phyloP scores from a whole-genome alignment of 495 filamentous ascomycete species.

The Pyrenula massariospora region DNA sequence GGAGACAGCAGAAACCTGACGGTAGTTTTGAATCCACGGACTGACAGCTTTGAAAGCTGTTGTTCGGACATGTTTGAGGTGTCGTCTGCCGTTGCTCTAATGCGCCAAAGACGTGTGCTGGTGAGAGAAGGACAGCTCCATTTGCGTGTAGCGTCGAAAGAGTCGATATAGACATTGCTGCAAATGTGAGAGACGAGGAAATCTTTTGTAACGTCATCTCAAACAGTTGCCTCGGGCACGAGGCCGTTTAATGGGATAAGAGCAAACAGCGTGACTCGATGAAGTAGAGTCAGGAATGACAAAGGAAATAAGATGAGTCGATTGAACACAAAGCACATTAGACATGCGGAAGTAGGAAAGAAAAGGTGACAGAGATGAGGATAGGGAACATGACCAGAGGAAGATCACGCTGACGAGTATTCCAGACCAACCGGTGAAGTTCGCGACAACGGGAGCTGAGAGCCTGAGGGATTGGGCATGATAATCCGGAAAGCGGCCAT shows the following conservation, averaged over 20 bases:
- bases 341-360: background rate
- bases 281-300: background rate
- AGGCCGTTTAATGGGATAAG: background rate
- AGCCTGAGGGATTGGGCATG: background rate
- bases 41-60: slow-evolving; percentile 34
- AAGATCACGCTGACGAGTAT: background rate
- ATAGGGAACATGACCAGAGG: too few species aligned
- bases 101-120: background rate
- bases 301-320: background rate
- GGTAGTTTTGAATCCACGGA: slow-evolving; percentile 39
- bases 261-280: background rate
- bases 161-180: background rate
- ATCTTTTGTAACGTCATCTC: background rate
- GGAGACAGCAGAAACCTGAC: slow-evolving; percentile 63
- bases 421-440: background rate
- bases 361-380: too few species aligned
- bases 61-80: slow-evolving; percentile 28
- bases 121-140: background rate
- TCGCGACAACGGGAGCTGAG: background rate
- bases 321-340: too few species aligned
- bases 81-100: background rate
- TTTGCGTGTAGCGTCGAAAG: background rate
- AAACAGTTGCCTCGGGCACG: background rate
- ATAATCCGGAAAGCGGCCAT: background rate
- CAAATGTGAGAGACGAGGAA: slow-evolving; percentile 1